Conservation (phyloP, 1,139 yeast genomes). For the Hyphopichia buzzinii region DNA sequence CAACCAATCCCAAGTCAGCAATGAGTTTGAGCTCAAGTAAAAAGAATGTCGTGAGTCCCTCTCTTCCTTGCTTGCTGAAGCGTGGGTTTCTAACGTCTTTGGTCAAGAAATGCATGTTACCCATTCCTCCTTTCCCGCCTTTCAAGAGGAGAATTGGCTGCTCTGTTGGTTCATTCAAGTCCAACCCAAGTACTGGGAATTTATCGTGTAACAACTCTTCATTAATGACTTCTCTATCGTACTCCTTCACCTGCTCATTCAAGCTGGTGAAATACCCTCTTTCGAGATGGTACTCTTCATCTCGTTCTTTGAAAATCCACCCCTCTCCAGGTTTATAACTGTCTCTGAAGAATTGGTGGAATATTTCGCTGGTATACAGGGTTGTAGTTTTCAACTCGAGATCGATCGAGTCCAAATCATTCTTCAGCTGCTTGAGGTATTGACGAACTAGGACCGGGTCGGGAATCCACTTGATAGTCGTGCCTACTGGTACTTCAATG, state of each 20-base stretch:
- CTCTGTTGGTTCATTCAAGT: slow-evolving; percentile 60
- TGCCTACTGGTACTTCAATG: slow-evolving; percentile 88
- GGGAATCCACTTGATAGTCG: slow-evolving; percentile 83
- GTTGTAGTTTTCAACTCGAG: slow-evolving; percentile 22
- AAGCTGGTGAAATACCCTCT: slow-evolving; percentile 66
- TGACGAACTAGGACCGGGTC: slow-evolving; percentile 52
- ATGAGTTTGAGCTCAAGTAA: slow-evolving; percentile 79
- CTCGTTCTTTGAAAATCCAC: slow-evolving; percentile 80
- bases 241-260: slow-evolving; percentile 58
- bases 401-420: slow-evolving; percentile 24
- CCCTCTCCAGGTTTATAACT: slow-evolving; percentile 69
- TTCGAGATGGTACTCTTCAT: slow-evolving; percentile 63
- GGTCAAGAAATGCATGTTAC: slow-evolving; percentile 92
- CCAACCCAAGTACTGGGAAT: slow-evolving; percentile 79
- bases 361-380: slow-evolving; percentile 5
- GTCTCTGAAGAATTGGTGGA: slow-evolving; percentile 56
- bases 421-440: slow-evolving; percentile 32
- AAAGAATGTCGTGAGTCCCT: slow-evolving; percentile 63
- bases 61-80: slow-evolving; percentile 78
- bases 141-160: slow-evolving; percentile 67
- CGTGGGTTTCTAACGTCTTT: slow-evolving; percentile 83
- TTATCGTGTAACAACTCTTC: slow-evolving; percentile 63
- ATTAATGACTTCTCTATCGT: slow-evolving; percentile 59
- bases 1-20: slow-evolving; percentile 93
- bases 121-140: slow-evolving; percentile 95